phyloP scores from a whole-genome alignment of 352 stramenopile genomes.

The Globisporangium orthogonon region DNA sequence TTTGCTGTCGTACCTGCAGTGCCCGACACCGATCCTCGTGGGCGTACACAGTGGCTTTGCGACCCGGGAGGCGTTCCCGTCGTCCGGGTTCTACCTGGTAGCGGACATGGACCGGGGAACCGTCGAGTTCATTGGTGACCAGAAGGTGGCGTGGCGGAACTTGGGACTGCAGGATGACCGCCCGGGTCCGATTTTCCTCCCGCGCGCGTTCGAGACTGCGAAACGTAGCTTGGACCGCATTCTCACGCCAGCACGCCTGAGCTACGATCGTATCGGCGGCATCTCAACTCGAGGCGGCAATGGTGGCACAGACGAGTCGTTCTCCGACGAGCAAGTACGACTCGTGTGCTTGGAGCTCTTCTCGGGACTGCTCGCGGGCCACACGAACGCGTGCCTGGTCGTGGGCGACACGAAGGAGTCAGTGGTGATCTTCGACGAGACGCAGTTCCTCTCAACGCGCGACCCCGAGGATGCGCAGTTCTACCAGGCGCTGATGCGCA shows the following conservation, averaged over 20 bases:
- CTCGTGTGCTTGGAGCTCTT: constrained; percentile 69
- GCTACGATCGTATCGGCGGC: constrained; percentile 37
- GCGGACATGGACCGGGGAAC: constrained; percentile 65
- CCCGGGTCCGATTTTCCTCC: constrained; percentile 39
- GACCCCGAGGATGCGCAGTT: constrained; percentile 51
- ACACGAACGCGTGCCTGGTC: constrained; percentile 71
- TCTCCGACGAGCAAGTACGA: constrained; percentile 39
- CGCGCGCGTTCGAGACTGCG: constrained; percentile 41
- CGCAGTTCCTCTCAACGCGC: constrained; percentile 65
- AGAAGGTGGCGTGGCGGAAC: constrained; percentile 46
- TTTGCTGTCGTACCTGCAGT: constrained; percentile 86
- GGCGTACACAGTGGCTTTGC: constrained; percentile 75
- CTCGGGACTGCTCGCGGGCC: constrained; percentile 44
- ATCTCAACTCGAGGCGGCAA: neutral
- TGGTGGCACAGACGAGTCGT: constrained; percentile 3
- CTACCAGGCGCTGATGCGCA: constrained; percentile 60
- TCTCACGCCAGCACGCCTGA: constrained; percentile 27
- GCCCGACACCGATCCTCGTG: constrained; percentile 86
- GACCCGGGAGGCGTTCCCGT: constrained; percentile 47
- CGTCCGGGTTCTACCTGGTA: constrained; percentile 63
- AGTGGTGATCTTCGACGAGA: constrained; percentile 86
- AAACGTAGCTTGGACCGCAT: constrained; percentile 52
- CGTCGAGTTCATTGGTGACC: constrained; percentile 61
- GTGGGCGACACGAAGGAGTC: constrained; percentile 83
- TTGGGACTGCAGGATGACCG: constrained; percentile 44